These are phyloP conservation scores for Protomyces arabidopsidicola DNA, from an alignment of 1,139 yeast species.

Conservation along the genomic window DNA sequence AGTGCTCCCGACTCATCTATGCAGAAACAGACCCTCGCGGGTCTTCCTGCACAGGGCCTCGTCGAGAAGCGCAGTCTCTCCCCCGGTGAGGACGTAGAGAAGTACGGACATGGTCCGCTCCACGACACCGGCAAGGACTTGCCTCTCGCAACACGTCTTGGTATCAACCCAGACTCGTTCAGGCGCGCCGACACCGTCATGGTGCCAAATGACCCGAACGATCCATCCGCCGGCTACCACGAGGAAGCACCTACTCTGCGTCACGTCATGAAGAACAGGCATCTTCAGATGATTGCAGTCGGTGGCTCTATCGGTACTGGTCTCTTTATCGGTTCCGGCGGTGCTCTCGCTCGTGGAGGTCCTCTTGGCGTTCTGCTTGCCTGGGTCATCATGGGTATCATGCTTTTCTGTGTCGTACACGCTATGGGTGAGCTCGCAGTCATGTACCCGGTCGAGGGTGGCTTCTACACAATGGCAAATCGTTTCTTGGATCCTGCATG, in stretches of 20 bases:
- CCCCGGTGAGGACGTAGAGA: background rate
- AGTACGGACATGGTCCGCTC: background rate
- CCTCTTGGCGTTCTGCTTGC: slow-evolving; percentile 75
- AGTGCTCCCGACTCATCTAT: background rate
- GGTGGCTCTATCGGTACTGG: slow-evolving; percentile 86
- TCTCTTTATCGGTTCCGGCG: slow-evolving; percentile 68
- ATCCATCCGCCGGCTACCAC: background rate
- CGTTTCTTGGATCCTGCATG: slow-evolving; percentile 68
- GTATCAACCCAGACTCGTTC: background rate
- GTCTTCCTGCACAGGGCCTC: background rate
- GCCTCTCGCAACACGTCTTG: slow-evolving; percentile 5
- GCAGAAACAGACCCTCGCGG: background rate
- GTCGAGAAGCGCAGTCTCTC: background rate
- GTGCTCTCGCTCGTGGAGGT: slow-evolving; percentile 64
- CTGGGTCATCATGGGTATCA: slow-evolving; percentile 61
- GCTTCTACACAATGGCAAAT: slow-evolving; percentile 66
- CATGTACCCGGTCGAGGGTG: slow-evolving; percentile 73
- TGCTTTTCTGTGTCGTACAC: slow-evolving; percentile 69
- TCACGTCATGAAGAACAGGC: slow-evolving; percentile 47
- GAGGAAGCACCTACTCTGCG: slow-evolving; percentile 12
- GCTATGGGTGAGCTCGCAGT: slow-evolving; percentile 85
- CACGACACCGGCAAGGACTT: background rate
- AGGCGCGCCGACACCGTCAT: slow-evolving; percentile 1
- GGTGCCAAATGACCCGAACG: slow-evolving; percentile 5
- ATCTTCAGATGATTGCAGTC: slow-evolving; percentile 65